Evolutionary conservation across 768 basidiomycete species (phyloP), one percentile per base, ranked within the genome.

Genomic region (Tricholoma matsutake): DNA sequence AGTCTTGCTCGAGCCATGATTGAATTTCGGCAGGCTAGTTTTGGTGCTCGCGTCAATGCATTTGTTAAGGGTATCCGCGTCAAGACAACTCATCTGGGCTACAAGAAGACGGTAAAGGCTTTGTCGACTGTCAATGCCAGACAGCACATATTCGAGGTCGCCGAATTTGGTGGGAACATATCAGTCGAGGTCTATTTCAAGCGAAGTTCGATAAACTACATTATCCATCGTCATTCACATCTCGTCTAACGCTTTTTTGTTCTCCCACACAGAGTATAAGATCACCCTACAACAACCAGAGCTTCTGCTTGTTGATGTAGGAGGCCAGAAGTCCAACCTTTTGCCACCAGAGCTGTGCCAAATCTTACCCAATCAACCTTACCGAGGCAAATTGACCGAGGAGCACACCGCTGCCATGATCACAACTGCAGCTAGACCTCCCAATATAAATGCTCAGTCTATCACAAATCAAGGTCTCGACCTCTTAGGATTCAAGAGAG

Each of bases 321-420:
- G 85, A 6, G 80, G 80, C 10, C 69, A 73, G 61, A 82, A 79
- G 64, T 35, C 71, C 45, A 76, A 81, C 69, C 76, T 75, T 22
- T 78, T 93, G 3, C 92, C 92, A 0, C 76, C 88, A 0, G 92
- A 94, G 71, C 41, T 93, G 0, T 93, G 92, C 78, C 78, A 83
- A 45, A 91, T 94, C 28, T 68, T 82, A 0, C 81, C 85, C 0
- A 84, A 86, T 52, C 89, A 89, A 69, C 79, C 89, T 0, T 92
- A 84, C 76, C 79, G 80, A 20, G 91, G 90, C 9, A 87, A 83
- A 65, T 81, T 94, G 1, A 80, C 81, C 4, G 86, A 86, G 14
- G 81, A 83, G 3, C 87, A 91, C 64, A 92, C 91, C 0, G 81
- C 88, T 1, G 69, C 72, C 8, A 93, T 94, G 92, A 89, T 94